Percentiles rank a stretch among this genome's conserved stretches.
phyloP scores from a whole-genome alignment of 306 rosid genomes.

The Glycine latifolia region DNA sequence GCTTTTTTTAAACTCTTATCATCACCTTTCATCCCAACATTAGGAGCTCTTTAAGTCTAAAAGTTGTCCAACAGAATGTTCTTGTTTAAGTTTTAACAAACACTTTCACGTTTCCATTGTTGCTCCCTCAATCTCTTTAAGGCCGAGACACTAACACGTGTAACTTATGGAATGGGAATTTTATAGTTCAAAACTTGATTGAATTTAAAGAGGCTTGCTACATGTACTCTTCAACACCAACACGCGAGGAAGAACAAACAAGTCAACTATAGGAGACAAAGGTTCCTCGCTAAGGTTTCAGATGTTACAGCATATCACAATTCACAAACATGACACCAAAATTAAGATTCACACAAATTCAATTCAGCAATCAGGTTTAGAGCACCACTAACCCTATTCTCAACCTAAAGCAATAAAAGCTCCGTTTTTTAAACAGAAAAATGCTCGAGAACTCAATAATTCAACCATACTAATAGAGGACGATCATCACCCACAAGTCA shows the following conservation, averaged over 20 bases:
- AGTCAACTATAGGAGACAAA: not conserved
- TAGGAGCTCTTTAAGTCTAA: not conserved
- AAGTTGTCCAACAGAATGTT: not conserved
- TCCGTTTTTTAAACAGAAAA: too few species aligned
- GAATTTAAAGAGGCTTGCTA: not conserved
- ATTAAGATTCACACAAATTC: conserved; percentile 3
- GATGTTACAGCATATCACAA: not conserved
- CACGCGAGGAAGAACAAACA: not conserved
- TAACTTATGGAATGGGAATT: not conserved
- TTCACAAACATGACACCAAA: not conserved
- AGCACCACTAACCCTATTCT: too few species aligned
- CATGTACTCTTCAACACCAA: not conserved
- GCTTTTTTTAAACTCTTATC: not conserved
- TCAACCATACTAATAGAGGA: too few species aligned
- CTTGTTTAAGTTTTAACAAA: not conserved
- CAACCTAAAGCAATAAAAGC: too few species aligned
- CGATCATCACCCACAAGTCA: too few species aligned
- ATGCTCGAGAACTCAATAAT: too few species aligned
- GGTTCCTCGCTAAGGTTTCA: conserved; percentile 27
- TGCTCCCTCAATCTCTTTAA: not conserved
- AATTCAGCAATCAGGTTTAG: conserved; percentile 23
- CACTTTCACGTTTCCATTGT: not conserved
- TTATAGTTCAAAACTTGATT: not conserved
- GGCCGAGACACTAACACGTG: not conserved
- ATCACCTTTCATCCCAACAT: not conserved